phyloP scores from a whole-genome alignment of 306 rosid genomes.

The Vicia faba region DNA sequence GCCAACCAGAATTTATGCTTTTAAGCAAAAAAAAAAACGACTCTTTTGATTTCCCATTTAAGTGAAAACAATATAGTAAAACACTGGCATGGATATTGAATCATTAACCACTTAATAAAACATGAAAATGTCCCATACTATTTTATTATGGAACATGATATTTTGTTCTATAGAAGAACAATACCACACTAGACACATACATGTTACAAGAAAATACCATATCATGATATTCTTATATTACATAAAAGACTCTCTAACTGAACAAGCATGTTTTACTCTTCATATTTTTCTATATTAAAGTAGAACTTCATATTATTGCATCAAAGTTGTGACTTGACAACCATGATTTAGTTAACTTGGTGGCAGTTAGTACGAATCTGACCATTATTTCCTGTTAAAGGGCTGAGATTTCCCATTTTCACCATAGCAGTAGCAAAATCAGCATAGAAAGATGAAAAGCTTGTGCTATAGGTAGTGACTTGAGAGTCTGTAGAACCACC shows the following conservation, averaged over 20 bases:
- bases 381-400: constrained; percentile 59
- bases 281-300: not conserved
- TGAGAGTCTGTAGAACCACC: constrained; percentile 50
- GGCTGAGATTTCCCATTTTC: constrained; percentile 66
- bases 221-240: not conserved
- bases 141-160: too few relatives aligned
- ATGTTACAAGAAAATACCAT: not conserved
- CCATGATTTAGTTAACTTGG: constrained; percentile 44
- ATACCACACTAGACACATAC: not conserved
- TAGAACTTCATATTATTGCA: constrained; percentile 4
- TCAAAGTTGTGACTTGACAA: constrained; percentile 7
- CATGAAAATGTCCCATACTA: too few relatives aligned
- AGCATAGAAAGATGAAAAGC: constrained; percentile 40
- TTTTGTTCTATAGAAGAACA: too few relatives aligned
- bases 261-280: constrained; percentile 1
- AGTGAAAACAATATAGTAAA: too few relatives aligned
- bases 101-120: too few relatives aligned
- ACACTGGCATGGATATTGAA: too few relatives aligned
- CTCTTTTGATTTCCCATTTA: too few relatives aligned
- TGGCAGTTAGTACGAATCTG: constrained; percentile 62
- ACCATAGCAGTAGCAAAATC: constrained; percentile 73
- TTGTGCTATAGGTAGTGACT: constrained; percentile 46
- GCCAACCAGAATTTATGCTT: too few relatives aligned
- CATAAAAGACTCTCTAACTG: not conserved
- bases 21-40: too few relatives aligned